These are phyloP conservation scores for Cladosporium velox DNA, from an alignment of 2,329 filamentous ascomycete species.

Conservation along the genomic window DNA sequence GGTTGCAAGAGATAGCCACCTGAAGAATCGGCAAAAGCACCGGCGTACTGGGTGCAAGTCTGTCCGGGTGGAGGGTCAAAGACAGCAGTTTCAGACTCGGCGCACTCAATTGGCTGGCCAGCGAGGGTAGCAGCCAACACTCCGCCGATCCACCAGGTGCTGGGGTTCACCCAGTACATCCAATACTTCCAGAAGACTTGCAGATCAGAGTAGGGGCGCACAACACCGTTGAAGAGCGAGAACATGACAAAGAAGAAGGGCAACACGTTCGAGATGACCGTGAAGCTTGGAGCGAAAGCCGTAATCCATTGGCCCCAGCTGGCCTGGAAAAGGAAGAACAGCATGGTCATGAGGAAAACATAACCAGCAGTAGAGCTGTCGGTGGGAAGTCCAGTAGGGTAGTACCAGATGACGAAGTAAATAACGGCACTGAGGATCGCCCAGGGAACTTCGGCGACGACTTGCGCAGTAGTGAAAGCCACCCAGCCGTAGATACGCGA, in stretches of 20 bases:
- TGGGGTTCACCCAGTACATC: conserved; percentile 69
- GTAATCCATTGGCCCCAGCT: conserved; percentile 84
- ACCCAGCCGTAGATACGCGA: conserved; percentile 76
- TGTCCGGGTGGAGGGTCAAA: conserved; percentile 67
- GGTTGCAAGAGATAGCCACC: conserved; percentile 67
- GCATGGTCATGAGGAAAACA: conserved; percentile 73
- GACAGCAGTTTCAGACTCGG: conserved; percentile 58
- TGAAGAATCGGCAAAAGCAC: conserved; percentile 56
- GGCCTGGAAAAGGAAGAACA: conserved; percentile 75
- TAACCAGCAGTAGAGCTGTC: conserved; percentile 69
- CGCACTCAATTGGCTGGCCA: conserved; percentile 48
- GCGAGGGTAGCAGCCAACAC: conserved; percentile 65
- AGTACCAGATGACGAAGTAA: conserved; percentile 79
- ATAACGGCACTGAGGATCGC: conserved; percentile 65
- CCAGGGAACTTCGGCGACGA: conserved; percentile 71
- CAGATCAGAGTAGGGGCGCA: conserved; percentile 66
- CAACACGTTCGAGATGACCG: conserved; percentile 72
- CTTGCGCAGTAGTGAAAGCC: conserved; percentile 72
- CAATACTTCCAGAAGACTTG: conserved; percentile 73
- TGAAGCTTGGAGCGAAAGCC: conserved; percentile 77
- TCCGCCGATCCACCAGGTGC: conserved; percentile 72
- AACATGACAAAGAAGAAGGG: conserved; percentile 84
- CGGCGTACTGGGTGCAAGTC: conserved; percentile 67
- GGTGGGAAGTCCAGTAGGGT: conserved; percentile 67
- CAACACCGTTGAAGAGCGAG: conserved; percentile 74